Base-by-base conservation (phyloP, 2,329 filamentous ascomycete species). In the Verticillium nubilum region DNA sequence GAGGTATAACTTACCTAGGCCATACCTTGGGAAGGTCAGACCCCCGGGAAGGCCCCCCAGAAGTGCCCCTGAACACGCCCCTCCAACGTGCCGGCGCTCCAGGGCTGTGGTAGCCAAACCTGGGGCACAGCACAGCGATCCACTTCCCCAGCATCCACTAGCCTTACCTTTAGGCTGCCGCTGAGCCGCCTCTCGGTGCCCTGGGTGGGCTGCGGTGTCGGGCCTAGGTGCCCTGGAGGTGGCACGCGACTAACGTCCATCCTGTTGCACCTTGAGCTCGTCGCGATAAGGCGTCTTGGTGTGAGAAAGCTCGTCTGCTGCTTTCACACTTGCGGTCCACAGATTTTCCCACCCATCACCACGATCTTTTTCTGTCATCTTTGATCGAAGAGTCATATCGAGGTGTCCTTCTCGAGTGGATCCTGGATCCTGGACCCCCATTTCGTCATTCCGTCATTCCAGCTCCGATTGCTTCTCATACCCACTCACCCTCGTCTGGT, bases 391-490 rank as follows among this genome's bases (percentile, higher is more conserved):
- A 37, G 35, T 37, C 35, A 37, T 37, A 37, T 17, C 35, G 17
- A 37, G 13, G 13, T 37, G 15, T n/a, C 5, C 35, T 17, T 15
- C 35, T 37, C 35, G 17, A 50, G 42, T 50, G 42, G 42, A 50
- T 50, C 42, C 42, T 23, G 42, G 42, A 56, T 19, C 29, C 54
- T 31, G n/a, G n/a, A n/a, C n/a, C n/a, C n/a, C n/a, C n/a, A n/a
- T n/a, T n/a, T n/a, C n/a, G n/a, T n/a, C 60, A 62, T 62, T 62
- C 57, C 62, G 60, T 63, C 62, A 63, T 62, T 60, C 37, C 15
- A 19, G 29, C 52, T 29, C 23, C 50, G 53, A 58, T 33, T 61
- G n/a, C 58, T 57, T 50, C 25, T 19, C 25, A 57, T 15, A 35
- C 15, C 47, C 6, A 12, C 28, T 23, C 25, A 33, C 37, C 33